These are phyloP conservation scores for Aspergillus novoparasiticus DNA, from an alignment of 2,329 filamentous ascomycete genomes.

Conservation along the genomic window DNA sequence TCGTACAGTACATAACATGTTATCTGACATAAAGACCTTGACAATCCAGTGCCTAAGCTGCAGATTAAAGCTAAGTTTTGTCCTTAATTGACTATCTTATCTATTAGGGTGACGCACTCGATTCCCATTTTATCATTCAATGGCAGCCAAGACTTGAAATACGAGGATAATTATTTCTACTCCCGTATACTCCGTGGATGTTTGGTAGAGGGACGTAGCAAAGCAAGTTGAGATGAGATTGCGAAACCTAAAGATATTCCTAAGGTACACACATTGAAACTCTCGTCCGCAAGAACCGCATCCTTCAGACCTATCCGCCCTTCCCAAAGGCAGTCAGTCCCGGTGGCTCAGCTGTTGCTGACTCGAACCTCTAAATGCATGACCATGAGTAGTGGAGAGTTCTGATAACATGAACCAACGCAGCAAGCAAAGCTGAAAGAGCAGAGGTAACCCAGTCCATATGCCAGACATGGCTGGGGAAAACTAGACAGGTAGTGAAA, in stretches of 20 bases:
- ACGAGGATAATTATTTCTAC: not conserved
- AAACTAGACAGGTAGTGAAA: not conserved
- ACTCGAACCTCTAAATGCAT: slow-evolving; percentile 3
- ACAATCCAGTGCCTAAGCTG: not conserved
- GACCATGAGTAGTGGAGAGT: not conserved
- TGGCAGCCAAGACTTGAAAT: not conserved
- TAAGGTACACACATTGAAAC: slow-evolving; percentile 2
- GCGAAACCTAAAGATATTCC: not conserved
- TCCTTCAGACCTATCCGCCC: slow-evolving; percentile 13
- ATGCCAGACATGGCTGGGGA: not conserved
- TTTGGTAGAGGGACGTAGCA: not conserved
- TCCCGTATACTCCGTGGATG: not conserved
- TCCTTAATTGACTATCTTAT: not conserved
- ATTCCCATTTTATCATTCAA: not conserved
- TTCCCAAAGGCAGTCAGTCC: slow-evolving; percentile 6
- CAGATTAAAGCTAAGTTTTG: not conserved
- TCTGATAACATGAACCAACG: not conserved
- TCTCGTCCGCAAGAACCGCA: slow-evolving; percentile 12
- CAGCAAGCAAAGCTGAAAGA: not conserved
- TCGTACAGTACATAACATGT: slow-evolving; percentile 9
- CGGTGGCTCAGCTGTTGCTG: slow-evolving; percentile 12
- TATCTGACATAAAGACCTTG: slow-evolving; percentile 1
- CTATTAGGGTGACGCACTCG: not conserved
- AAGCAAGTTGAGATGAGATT: not conserved
- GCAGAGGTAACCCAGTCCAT: not conserved